Base-by-base conservation (phyloP, 805 yeast genomes). In the Ogataea angusta region DNA sequence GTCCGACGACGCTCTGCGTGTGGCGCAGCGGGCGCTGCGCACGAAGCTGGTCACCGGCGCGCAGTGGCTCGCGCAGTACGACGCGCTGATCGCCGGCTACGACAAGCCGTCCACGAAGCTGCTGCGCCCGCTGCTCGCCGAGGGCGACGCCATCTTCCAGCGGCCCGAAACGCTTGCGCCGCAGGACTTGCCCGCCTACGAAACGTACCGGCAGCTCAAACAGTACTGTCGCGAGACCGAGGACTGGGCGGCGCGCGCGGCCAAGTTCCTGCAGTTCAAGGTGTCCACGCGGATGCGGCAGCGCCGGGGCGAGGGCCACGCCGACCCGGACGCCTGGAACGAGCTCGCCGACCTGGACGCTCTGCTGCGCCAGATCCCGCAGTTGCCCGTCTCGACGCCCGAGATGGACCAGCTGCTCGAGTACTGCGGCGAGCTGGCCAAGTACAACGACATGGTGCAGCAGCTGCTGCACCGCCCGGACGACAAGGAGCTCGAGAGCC, bases 351-450 rank as follows among this genome's bases (percentile, higher is more conserved):
- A 61, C 24, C 54, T 78, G 30, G 59, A 68, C 18, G 36, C 45
- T 15, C 49, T 82, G 16, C 51, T 80, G 10, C 62, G 64, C 13
- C 66, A 67, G 31, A 75, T 81, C 4, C 76, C 81, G 2, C 51
- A 56, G 0, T 51, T 82, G 43, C 71, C 75, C 15, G 74, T 83
- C 40, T 57, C 69, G 3, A 64, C 77, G 13, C 72, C 78, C 0
- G 93, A 85, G 52, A 67, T 80, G 49, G 81, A 75, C 14, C 82
- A 76, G 51, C 58, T 85, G 10, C 43, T 70, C 4, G 82, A 76
- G 45, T 69, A 79, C 33, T 69, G 73, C 4, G 60, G 52, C 22
- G 83, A 77, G 47, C 69, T 84, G 30, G 67, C 66, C 34, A 67
- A 68, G 35, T 83, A 72, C 56, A 78, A 74, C 42, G 57, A 63